These are phyloP conservation scores for Umbelopsis sp. DNA, from an alignment of 192 early-diverging fungal species.

Conservation along the genomic window DNA sequence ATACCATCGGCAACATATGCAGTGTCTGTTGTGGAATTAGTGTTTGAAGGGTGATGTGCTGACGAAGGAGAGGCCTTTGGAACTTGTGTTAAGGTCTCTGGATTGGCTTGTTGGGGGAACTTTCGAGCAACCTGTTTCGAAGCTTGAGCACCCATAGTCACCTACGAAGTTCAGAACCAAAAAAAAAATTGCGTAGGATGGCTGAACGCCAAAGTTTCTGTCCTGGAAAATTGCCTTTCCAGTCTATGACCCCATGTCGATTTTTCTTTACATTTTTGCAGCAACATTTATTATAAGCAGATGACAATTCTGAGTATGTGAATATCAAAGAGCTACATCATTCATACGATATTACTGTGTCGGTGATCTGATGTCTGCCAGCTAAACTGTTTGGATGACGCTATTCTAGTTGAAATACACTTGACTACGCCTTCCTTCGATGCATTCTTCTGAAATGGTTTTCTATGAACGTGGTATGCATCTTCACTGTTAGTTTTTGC, in stretches of 20 bases:
- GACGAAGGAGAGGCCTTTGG: slow-evolving; percentile 25
- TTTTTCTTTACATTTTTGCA: neutral
- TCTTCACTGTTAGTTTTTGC: neutral
- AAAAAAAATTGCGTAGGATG: neutral
- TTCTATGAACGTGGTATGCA: neutral
- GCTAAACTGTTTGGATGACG: neutral
- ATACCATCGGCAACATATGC: slow-evolving; percentile 7
- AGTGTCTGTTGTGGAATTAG: neutral
- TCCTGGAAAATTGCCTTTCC: neutral
- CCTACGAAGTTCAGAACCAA: neutral
- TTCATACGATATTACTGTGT: no score
- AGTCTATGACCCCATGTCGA: no score
- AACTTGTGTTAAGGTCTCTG: slow-evolving; percentile 13
- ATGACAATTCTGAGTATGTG: neutral
- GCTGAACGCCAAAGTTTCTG: neutral
- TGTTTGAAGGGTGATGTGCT: neutral
- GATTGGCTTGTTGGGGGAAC: slow-evolving; percentile 20
- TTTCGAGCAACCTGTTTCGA: slow-evolving; percentile 29
- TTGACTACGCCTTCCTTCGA: neutral
- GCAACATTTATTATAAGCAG: neutral
- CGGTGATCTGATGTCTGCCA: neutral
- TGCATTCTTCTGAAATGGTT: neutral
- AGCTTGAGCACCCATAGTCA: slow-evolving; percentile 22
- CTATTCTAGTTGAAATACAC: neutral
- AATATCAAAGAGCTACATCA: no score